Percentiles rank a stretch among this genome's conserved stretches.
Evolutionary conservation across 257 asterid species (phyloP).

Genomic region (Echium plantagineum): DNA sequence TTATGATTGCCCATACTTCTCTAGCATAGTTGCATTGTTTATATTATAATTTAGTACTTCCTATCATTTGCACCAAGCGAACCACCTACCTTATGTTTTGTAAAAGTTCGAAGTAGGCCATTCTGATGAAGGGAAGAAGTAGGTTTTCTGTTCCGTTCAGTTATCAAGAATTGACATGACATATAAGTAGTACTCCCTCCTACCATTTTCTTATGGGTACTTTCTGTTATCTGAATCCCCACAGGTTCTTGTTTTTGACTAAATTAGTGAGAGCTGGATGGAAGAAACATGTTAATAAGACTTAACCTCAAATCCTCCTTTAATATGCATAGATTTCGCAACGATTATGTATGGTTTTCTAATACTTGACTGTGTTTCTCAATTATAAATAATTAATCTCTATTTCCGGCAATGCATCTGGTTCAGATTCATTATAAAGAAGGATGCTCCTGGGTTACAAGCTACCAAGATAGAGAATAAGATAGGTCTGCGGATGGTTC

Average conservation of each 20-base stretch:
- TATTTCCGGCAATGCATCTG: conserved; percentile 16
- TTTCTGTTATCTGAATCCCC: not conserved
- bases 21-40: not conserved
- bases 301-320: not conserved
- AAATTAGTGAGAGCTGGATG: not conserved
- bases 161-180: too few species aligned
- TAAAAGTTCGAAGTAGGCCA: too few species aligned
- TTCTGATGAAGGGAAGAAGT: too few species aligned
- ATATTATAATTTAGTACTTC: not conserved
- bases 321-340: not conserved
- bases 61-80: too few species aligned
- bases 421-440: conserved; percentile 67
- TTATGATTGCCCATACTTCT: not conserved
- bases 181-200: not conserved
- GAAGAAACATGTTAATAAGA: not conserved
- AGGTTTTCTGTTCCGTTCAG: not conserved
- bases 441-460: conserved; percentile 80
- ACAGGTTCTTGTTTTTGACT: not conserved
- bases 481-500: conserved; percentile 86
- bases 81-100: too few species aligned
- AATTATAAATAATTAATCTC: not conserved
- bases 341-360: not conserved
- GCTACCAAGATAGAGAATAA: conserved; percentile 88
- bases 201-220: not conserved
- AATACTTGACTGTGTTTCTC: not conserved